These are phyloP conservation scores for Diaporthe velutina DNA, from an alignment of 2,329 filamentous ascomycete species.

Conservation along the genomic window DNA sequence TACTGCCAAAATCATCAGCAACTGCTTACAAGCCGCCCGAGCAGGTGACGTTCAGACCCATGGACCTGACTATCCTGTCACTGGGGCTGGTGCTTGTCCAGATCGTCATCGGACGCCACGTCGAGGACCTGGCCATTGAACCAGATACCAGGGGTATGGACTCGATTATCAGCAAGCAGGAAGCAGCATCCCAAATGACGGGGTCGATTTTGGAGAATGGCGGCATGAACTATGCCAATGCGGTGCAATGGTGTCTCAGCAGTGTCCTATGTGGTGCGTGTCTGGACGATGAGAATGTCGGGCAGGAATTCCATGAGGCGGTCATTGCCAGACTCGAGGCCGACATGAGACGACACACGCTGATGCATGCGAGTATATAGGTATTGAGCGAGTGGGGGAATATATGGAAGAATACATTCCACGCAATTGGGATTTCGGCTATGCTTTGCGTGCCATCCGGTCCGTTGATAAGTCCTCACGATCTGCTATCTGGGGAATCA, in stretches of 20 bases:
- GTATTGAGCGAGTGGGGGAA: too few species aligned
- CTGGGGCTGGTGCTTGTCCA: conserved; percentile 23
- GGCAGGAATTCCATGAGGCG: conserved; percentile 19
- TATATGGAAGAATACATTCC: too few species aligned
- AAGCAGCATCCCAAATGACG: neutral
- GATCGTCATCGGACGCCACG: conserved; percentile 15
- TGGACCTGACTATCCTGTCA: conserved; percentile 15
- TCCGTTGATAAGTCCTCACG: too few species aligned
- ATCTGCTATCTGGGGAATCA: too few species aligned
- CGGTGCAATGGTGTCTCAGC: conserved; percentile 17
- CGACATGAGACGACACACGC: conserved; percentile 10
- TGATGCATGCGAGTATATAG: too few species aligned
- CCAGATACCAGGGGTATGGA: conserved; percentile 5
- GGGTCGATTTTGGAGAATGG: conserved; percentile 15
- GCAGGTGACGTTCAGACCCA: conserved; percentile 14
- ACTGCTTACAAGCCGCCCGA: neutral
- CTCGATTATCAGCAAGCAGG: conserved; percentile 13
- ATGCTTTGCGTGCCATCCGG: too few species aligned
- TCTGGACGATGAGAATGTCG: conserved; percentile 20
- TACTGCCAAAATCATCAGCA: neutral
- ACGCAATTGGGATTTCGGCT: too few species aligned
- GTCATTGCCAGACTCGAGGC: conserved; percentile 6
- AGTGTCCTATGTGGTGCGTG: conserved; percentile 4
- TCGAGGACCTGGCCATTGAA: conserved; percentile 5
- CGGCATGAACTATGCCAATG: conserved; percentile 14